phyloP scores from a whole-genome alignment of 306 rosid species.

The Vicia villosa region DNA sequence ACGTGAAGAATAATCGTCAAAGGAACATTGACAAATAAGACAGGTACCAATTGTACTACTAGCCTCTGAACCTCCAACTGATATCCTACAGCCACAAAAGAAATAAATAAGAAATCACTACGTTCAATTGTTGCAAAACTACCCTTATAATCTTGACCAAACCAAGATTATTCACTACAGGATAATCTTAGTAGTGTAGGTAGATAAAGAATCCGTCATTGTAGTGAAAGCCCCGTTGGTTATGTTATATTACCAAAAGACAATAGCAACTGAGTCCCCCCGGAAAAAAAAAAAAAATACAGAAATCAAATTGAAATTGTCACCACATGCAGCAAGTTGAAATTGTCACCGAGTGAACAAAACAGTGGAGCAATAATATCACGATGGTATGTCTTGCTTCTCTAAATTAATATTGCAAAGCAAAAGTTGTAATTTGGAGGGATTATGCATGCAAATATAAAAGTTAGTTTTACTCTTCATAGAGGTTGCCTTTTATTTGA shows the following conservation, averaged over 20 bases:
- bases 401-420: no score
- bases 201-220: conserved; percentile 7
- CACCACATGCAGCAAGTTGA: no score
- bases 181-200: conserved; percentile 2
- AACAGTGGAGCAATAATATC: no score
- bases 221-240: not conserved
- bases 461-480: no score
- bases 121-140: conserved; percentile 30
- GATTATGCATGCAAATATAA: no score
- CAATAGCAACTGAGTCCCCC: not conserved
- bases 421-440: no score
- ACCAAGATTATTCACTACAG: not conserved
- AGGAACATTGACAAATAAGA: conserved; percentile 64
- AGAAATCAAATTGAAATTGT: no score
- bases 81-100: conserved; percentile 58
- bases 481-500: no score
- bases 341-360: no score
- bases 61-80: conserved; percentile 84
- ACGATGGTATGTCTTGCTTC: no score
- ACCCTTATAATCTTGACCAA: conserved; percentile 23
- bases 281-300: no score
- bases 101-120: conserved; percentile 24
- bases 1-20: conserved; percentile 89
- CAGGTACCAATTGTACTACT: conserved; percentile 64
- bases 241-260: not conserved